A percentile compares a stretch with the other conserved stretches of the same genome.
Evolutionary conservation across 2,329 filamentous ascomycete genomes (phyloP).

Genomic region (Aureobasidium sp.): DNA sequence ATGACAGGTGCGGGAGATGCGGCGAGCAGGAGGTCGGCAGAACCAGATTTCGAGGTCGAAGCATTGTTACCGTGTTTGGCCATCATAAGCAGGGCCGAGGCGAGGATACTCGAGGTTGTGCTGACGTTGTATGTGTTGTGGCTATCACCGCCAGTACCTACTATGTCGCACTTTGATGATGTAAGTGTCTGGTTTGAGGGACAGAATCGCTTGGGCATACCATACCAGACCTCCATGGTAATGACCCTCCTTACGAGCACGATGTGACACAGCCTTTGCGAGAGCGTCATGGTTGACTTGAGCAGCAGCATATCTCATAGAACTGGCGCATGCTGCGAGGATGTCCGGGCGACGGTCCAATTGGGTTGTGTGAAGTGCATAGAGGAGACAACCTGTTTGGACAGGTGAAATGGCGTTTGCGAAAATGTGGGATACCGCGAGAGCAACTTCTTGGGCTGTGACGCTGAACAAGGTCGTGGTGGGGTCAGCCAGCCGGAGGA

Average conservation of each 20-base stretch:
- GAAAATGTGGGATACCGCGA: slow-evolving; percentile 87
- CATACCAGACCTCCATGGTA: slow-evolving; percentile 80
- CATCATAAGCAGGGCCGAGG: slow-evolving; percentile 73
- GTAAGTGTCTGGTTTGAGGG: neutral
- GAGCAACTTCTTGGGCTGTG: slow-evolving; percentile 72
- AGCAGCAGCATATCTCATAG: slow-evolving; percentile 75
- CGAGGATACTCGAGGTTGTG: slow-evolving; percentile 88
- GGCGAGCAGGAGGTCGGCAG: slow-evolving; percentile 78
- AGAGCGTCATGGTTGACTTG: slow-evolving; percentile 59
- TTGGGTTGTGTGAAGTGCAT: slow-evolving; percentile 83
- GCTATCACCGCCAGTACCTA: slow-evolving; percentile 91
- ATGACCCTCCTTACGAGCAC: slow-evolving; percentile 56
- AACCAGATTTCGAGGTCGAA: slow-evolving; percentile 90
- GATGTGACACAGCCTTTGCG: slow-evolving; percentile 49
- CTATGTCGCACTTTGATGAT: slow-evolving; percentile 68
- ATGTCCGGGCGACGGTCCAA: slow-evolving; percentile 79
- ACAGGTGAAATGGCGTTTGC: slow-evolving; percentile 81
- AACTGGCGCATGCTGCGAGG: slow-evolving; percentile 71
- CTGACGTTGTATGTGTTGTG: slow-evolving; percentile 99
- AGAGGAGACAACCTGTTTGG: slow-evolving; percentile 79
- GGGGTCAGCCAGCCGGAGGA: slow-evolving; percentile 61
- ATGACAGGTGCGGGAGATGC: slow-evolving; percentile 65
- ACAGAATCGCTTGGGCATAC: slow-evolving; percentile 7
- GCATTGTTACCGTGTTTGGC: slow-evolving; percentile 96
- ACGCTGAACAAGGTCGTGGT: slow-evolving; percentile 40